These are phyloP conservation scores for Irpex lacteus DNA, from an alignment of 1,284 basidiomycete genomes.

Conservation along the genomic window DNA sequence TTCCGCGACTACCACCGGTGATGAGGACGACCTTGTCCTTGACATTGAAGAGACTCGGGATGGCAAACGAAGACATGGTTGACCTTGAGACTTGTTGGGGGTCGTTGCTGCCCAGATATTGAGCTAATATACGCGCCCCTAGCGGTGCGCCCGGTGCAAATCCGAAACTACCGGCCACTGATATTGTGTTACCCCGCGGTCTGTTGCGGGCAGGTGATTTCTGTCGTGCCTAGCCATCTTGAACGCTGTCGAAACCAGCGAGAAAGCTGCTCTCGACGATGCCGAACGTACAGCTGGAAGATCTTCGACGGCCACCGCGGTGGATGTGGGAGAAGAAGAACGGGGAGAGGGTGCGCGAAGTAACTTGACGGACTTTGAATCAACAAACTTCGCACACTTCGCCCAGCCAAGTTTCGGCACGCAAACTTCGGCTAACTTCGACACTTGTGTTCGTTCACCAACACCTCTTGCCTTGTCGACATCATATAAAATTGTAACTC, in stretches of 20 bases:
- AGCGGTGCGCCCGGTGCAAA: background rate
- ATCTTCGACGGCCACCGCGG: background rate
- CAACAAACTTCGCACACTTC: too few species aligned
- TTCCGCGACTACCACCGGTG: conserved; percentile 71
- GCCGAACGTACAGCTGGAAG: background rate
- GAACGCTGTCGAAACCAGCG: background rate
- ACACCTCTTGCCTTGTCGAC: too few species aligned
- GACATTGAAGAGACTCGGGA: conserved; percentile 52
- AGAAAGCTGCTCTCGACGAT: background rate
- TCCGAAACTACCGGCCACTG: background rate
- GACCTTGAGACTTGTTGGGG: background rate
- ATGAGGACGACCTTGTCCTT: conserved; percentile 62
- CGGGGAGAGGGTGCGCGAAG: background rate
- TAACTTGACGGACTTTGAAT: too few species aligned
- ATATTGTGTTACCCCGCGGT: background rate
- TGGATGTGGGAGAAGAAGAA: background rate
- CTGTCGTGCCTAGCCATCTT: background rate
- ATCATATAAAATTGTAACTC: too few species aligned
- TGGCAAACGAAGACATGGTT: conserved; percentile 39
- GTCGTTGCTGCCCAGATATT: background rate
- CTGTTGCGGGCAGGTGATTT: background rate
- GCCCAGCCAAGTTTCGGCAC: too few species aligned
- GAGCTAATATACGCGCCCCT: background rate
- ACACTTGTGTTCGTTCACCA: too few species aligned
- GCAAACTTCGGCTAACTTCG: too few species aligned